Evolutionary conservation across 441 rosid species (phyloP), one percentile per base, ranked within the genome.

Genomic region (Erysimum pusillum): DNA sequence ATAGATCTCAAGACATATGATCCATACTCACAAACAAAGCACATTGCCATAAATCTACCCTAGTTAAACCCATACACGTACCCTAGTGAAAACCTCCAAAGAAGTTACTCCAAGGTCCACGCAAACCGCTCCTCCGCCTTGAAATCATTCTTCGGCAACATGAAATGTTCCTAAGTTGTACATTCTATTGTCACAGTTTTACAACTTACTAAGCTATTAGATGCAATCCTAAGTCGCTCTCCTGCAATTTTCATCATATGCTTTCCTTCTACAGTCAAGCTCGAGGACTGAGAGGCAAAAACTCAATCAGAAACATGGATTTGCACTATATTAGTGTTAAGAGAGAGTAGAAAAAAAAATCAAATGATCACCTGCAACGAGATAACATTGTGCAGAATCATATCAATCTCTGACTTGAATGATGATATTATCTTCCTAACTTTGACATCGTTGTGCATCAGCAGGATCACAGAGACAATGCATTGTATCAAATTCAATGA

Each of bases 221-320:
- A 48, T 34, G 85, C 77, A 54, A 79, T 76, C 84, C 67, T 83
- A 34, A 89, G 79, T 68, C 59, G 85, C 66, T 84, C 86, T 57
- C 71, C 81, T 10, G 89, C 86, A 59, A 61, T 45, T 58, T 80
- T 86, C 61, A 90, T 76, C 82, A 57, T 77, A 79, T 83, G 86
- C 66, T 85, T 88, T 79, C 86, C 91, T 80, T 89, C 88, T 9
- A 87, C 68, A 3, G 82, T 83, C 84, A 91, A 79, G 67, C 72
- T 74, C 32, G 87, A 81, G 12, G 81, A 71, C 97, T 90, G 88
- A 28, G 31, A 28, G 4, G 31, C 4, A 28, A 3, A n/a, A 75
- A 73, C 10, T 51, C 48, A 36, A 41, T 46, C 3, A 28, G 31
- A 20, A 11, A 49, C 6, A 49, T 53, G 15, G 45, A 14, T 51